Conservation (phyloP, 306 rosid genomes). For the Geum urbanum region DNA sequence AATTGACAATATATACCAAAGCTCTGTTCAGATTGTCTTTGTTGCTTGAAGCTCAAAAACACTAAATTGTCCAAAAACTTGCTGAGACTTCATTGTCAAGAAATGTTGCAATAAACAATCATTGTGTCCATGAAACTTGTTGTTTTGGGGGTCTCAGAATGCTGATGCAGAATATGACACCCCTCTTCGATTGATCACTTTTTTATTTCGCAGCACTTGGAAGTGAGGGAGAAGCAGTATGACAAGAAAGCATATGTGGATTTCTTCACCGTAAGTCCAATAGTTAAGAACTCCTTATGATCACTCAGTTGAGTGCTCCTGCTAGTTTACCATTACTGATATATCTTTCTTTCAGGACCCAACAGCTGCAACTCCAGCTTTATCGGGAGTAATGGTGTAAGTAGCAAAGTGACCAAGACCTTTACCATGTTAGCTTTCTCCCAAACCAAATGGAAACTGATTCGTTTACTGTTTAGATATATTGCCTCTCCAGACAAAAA, state of each 20-base stretch:
- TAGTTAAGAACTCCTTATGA: not conserved
- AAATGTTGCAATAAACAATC: not conserved
- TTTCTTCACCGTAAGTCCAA: slow-evolving; percentile 67
- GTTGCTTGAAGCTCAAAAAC: not conserved
- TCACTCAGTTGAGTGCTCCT: not conserved
- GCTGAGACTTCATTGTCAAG: not conserved
- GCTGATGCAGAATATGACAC: not conserved
- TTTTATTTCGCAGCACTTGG: slow-evolving; percentile 51
- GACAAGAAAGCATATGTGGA: slow-evolving; percentile 74
- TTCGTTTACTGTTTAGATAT: slow-evolving; percentile 45
- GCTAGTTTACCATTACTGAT: not conserved
- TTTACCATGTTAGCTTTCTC: slow-evolving; percentile 21
- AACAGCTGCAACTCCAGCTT: slow-evolving; percentile 44
- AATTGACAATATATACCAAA: not conserved
- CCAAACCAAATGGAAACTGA: slow-evolving; percentile 17
- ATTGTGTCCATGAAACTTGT: not conserved
- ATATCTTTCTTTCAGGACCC: slow-evolving; percentile 46
- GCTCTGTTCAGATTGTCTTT: not conserved
- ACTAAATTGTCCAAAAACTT: not conserved
- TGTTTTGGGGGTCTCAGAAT: not conserved
- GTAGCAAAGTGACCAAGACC: slow-evolving; percentile 29
- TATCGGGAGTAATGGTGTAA: slow-evolving; percentile 81
- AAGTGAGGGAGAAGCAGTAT: slow-evolving; percentile 91
- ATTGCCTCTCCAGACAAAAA: slow-evolving; percentile 77
- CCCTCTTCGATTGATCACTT: not conserved